These are phyloP conservation scores for Alternaria atra DNA, from an alignment of 2,329 filamentous ascomycete species.

Conservation along the genomic window DNA sequence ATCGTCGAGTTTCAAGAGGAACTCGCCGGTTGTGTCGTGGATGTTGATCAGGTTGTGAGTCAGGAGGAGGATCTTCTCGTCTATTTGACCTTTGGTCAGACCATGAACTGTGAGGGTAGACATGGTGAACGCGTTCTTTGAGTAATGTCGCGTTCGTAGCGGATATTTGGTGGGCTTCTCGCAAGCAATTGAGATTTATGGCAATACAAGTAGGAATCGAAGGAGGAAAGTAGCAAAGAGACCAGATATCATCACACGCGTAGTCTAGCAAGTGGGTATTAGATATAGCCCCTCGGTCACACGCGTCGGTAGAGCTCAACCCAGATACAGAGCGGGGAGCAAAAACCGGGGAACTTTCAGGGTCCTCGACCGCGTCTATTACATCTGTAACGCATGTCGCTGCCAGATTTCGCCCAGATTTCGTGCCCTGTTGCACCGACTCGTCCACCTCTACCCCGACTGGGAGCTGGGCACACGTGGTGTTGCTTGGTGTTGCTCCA, in stretches of 20 bases:
- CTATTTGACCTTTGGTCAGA: slow-evolving; percentile 56
- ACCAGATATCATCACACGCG: slow-evolving; percentile 6
- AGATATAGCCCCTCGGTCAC: slow-evolving; percentile 7
- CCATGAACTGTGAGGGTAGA: slow-evolving; percentile 55
- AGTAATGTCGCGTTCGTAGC: background rate
- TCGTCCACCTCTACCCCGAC: slow-evolving; percentile 31
- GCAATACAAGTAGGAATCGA: background rate
- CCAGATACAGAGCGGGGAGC: slow-evolving; percentile 13
- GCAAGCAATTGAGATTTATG: background rate
- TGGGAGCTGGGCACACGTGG: slow-evolving; percentile 28
- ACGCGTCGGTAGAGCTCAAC: slow-evolving; percentile 14
- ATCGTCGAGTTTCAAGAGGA: slow-evolving; percentile 74
- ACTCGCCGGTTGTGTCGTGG: slow-evolving; percentile 76
- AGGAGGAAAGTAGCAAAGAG: background rate
- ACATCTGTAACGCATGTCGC: slow-evolving; percentile 9
- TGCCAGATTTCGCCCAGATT: slow-evolving; percentile 28
- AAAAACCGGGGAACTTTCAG: slow-evolving; percentile 20
- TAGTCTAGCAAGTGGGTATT: slow-evolving; percentile 10
- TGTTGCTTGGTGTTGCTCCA: slow-evolving; percentile 12
- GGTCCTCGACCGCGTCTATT: slow-evolving; percentile 12
- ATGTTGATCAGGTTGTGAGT: slow-evolving; percentile 81
- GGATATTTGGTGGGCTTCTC: background rate
- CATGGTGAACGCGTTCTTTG: slow-evolving; percentile 25
- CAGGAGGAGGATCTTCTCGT: slow-evolving; percentile 68
- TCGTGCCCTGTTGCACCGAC: slow-evolving; percentile 37